Conservation (phyloP, 352 stramenopile genomes). For the Globisporangium iwayamae region DNA sequence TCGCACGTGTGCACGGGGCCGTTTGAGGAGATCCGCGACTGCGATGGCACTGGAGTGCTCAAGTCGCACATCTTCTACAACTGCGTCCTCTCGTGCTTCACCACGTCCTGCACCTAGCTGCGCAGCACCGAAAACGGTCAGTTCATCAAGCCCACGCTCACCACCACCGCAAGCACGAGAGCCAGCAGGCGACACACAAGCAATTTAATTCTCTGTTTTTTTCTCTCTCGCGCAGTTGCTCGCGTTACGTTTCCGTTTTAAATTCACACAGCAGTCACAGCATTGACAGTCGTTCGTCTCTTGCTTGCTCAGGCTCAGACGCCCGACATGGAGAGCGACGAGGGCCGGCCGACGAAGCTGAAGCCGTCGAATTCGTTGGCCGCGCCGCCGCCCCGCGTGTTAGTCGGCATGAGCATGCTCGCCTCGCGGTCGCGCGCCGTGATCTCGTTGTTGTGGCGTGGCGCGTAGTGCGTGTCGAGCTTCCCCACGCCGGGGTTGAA, state of each 20-base stretch:
- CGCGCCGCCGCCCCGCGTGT: conserved; percentile 29
- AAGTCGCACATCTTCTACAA: conserved; percentile 57
- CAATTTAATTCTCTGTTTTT: conserved; percentile 12
- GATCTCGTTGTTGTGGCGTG: conserved; percentile 87
- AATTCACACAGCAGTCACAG: conserved; percentile 7
- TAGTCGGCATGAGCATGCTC: conserved; percentile 64
- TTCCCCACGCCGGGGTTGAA: conserved; percentile 89
- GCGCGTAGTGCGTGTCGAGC: conserved; percentile 83
- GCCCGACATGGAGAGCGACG: conserved; percentile 43
- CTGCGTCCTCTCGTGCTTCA: conserved; percentile 53
- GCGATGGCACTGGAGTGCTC: conserved; percentile 28
- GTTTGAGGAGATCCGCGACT: conserved; percentile 47
- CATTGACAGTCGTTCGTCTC: background rate
- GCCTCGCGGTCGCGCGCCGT: conserved; percentile 78
- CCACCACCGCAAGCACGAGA: background rate
- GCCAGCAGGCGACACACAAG: background rate
- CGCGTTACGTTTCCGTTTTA: conserved; percentile 11
- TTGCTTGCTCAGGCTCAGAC: conserved; percentile 8
- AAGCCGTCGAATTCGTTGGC: conserved; percentile 88
- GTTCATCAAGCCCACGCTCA: background rate
- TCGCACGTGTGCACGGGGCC: conserved; percentile 47
- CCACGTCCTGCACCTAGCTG: conserved; percentile 38
- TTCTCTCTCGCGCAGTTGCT: background rate
- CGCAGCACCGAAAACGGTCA: background rate
- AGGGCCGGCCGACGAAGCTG: conserved; percentile 87